Conservation (phyloP, 441 rosid species). For the Aquilaria agallochum region DNA sequence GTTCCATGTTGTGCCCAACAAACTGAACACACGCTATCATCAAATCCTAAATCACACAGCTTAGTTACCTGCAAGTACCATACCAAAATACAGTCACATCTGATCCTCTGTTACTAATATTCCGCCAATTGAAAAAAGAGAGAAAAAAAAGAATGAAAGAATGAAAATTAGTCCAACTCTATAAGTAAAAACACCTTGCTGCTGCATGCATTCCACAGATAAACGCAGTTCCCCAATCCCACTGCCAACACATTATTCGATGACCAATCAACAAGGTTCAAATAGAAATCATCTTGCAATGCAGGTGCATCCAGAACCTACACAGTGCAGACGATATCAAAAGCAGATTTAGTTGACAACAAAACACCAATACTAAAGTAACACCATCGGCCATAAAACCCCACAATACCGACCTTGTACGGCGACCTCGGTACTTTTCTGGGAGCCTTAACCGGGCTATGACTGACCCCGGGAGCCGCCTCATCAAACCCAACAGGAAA, state of each 20-base stretch:
- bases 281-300: slow-evolving; percentile 95
- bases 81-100: neutral
- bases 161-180: slow-evolving; percentile 11
- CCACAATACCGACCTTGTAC: slow-evolving; percentile 51
- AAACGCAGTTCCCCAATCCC: slow-evolving; percentile 90
- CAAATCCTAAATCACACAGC: slow-evolving; percentile 82
- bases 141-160: neutral
- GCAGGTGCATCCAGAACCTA: slow-evolving; percentile 98
- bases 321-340: slow-evolving; percentile 8
- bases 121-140: neutral
- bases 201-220: slow-evolving; percentile 98
- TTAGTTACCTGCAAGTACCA: slow-evolving; percentile 65
- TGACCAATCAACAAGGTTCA: slow-evolving; percentile 97
- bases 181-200: slow-evolving; percentile 52
- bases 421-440: slow-evolving; percentile 91
- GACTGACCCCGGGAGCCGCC: slow-evolving; percentile 47
- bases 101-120: too few relatives aligned
- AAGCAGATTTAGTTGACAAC: neutral
- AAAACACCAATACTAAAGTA: neutral
- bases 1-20: slow-evolving; percentile 91
- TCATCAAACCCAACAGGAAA: slow-evolving; percentile 66
- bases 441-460: slow-evolving; percentile 64
- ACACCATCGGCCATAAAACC: slow-evolving; percentile 4
- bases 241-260: slow-evolving; percentile 88
- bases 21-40: slow-evolving; percentile 90